Conservation (phyloP, 352 stramenopile species). For the Phytophthora macrochlamydospora region DNA sequence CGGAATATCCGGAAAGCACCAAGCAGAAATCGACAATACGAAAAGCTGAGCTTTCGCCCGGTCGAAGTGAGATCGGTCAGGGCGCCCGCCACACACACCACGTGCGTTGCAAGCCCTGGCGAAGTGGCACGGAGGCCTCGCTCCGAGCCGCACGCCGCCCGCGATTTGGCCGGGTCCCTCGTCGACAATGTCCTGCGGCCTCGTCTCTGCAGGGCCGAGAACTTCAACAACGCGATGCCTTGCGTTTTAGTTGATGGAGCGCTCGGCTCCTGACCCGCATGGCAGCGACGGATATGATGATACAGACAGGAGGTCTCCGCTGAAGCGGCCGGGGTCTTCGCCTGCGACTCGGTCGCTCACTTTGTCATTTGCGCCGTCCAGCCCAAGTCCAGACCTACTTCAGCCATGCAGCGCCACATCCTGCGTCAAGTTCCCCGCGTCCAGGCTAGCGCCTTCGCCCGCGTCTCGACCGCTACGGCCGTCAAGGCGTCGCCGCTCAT, state of each 20-base stretch:
- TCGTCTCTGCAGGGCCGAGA: neutral
- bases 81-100: neutral
- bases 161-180: neutral
- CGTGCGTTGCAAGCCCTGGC: neutral
- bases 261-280: neutral
- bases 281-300: neutral
- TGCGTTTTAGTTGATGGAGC: neutral
- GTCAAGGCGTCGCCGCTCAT: slow-evolving; percentile 14
- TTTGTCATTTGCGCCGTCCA: slow-evolving; percentile 23
- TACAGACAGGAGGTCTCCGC: neutral
- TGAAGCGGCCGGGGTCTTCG: neutral
- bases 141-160: neutral
- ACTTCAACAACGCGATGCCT: neutral
- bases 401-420: slow-evolving; percentile 40
- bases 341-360: slow-evolving; percentile 2
- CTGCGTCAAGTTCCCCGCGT: slow-evolving; percentile 37
- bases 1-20: neutral
- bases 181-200: neutral
- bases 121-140: neutral
- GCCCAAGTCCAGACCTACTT: slow-evolving; percentile 1
- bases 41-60: neutral
- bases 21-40: neutral
- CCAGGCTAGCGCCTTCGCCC: slow-evolving; percentile 8
- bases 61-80: neutral
- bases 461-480: slow-evolving; percentile 6